Conservation (phyloP, 345 rosid genomes). For the Eucalyptus regnans region DNA sequence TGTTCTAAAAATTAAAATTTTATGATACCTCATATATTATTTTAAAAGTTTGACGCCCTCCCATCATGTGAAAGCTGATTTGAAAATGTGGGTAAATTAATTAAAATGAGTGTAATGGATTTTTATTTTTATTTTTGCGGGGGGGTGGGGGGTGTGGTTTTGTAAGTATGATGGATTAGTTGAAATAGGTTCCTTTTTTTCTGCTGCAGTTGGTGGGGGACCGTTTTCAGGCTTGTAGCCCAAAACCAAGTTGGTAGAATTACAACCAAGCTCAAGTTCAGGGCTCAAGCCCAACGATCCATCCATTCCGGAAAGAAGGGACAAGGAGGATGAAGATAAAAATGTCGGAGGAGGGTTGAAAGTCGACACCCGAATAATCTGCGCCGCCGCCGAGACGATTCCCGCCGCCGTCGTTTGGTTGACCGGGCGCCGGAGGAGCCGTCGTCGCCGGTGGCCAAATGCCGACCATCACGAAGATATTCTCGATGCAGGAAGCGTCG, state of each 20-base stretch:
- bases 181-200: neutral
- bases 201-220: neutral
- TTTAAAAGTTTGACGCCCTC: neutral
- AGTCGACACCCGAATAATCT: neutral
- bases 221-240: neutral
- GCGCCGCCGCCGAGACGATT: neutral
- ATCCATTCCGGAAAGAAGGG: neutral
- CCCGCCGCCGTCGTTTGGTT: neutral
- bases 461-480: constrained; percentile 74
- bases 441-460: constrained; percentile 8
- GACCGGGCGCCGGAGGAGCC: neutral
- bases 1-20: neutral
- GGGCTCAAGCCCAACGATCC: neutral
- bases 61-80: neutral
- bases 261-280: neutral
- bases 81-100: neutral
- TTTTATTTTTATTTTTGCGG: too few species aligned
- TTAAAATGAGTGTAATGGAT: too few species aligned
- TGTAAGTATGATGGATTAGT: neutral
- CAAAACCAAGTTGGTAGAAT: neutral
- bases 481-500: constrained; percentile 62
- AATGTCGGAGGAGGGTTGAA: neutral
- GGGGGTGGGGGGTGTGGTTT: too few species aligned
- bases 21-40: neutral
- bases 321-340: neutral